Percentiles rank a stretch among this genome's conserved stretches.
Conservation (phyloP, 164 flowering plant genomes). For the Chimonanthus salicifolius region DNA sequence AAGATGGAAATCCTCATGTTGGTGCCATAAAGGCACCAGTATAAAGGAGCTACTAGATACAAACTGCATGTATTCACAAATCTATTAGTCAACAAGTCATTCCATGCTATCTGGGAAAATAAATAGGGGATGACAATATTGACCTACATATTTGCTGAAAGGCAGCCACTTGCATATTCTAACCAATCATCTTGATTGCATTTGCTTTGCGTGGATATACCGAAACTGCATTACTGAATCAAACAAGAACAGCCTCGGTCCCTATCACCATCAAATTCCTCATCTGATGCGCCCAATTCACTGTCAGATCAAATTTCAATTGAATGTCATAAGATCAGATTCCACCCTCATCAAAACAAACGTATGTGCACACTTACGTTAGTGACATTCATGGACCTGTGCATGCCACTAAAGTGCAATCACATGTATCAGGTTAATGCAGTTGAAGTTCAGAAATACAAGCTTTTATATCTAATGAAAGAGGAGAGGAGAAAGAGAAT, state of each 20-base stretch:
- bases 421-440: background rate
- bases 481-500: too few relatives aligned
- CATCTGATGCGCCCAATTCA: constrained; percentile 54
- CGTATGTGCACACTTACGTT: background rate
- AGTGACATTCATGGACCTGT: background rate
- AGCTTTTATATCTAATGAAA: too few relatives aligned
- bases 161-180: background rate
- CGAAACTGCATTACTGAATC: constrained; percentile 40
- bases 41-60: background rate
- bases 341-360: background rate
- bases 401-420: background rate
- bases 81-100: background rate
- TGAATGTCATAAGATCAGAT: background rate
- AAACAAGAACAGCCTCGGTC: constrained; percentile 54
- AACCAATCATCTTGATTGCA: background rate
- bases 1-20: background rate
- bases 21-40: too few relatives aligned
- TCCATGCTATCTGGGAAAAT: background rate
- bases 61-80: background rate
- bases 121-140: background rate
- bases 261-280: constrained; percentile 45
- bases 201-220: background rate
- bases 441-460: too few relatives aligned
- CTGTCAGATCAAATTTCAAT: constrained; percentile 32
- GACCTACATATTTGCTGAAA: background rate